Evolutionary conservation across 139 green algal species (phyloP).

Genomic region (Coccomyxa sp.): DNA sequence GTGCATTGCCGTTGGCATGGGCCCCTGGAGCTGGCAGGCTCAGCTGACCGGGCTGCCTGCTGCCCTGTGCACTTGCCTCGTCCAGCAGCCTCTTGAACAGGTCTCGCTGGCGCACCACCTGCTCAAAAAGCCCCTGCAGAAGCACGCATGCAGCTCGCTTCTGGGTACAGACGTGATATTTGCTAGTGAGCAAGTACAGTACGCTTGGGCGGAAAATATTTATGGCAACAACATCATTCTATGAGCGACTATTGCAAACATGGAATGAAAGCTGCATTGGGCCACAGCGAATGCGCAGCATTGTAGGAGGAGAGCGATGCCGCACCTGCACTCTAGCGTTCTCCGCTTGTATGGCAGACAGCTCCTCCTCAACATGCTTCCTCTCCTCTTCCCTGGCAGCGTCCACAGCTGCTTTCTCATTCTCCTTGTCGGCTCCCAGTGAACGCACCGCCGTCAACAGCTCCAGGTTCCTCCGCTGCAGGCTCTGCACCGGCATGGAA

Average conservation of each 20-base stretch:
- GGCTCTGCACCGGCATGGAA: slow-evolving; percentile 22
- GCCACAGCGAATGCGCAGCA: no score
- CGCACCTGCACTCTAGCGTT: no score
- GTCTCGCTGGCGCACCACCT: slow-evolving; percentile 50
- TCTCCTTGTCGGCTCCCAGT: slow-evolving; percentile 34
- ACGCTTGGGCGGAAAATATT: no score
- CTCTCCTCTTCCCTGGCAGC: slow-evolving; percentile 19
- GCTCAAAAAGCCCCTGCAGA: slow-evolving; percentile 9
- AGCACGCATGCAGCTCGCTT: no score
- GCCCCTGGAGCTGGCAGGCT: not conserved
- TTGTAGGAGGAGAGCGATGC: no score
- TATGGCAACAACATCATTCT: no score
- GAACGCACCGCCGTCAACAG: slow-evolving; percentile 43
- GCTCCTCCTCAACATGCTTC: no score
- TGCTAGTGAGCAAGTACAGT: no score
- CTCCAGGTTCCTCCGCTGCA: slow-evolving; percentile 45
- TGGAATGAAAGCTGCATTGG: no score
- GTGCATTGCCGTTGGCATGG: not conserved
- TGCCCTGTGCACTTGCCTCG: not conserved
- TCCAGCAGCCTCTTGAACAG: slow-evolving; percentile 36
- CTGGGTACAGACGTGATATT: no score
- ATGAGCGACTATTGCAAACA: no score
- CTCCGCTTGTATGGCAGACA: no score
- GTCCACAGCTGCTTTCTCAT: slow-evolving; percentile 16
- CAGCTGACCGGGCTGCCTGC: not conserved